Conservation (phyloP, 345 rosid genomes). For the Salix caprea region DNA sequence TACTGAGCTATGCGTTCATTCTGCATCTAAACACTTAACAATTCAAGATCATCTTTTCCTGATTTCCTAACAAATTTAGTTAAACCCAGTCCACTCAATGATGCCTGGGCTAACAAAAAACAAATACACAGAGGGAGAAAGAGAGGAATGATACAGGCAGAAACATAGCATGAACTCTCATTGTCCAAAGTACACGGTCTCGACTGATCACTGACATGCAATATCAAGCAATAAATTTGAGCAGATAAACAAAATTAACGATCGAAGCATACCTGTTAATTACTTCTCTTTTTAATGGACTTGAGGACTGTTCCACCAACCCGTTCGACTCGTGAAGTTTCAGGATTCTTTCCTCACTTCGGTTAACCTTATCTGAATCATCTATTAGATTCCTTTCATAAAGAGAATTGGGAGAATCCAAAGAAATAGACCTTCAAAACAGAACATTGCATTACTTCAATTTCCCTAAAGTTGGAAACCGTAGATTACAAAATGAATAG, state of each 20-base stretch:
- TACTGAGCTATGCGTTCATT: background rate
- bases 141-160: background rate
- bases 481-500: background rate
- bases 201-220: background rate
- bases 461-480: background rate
- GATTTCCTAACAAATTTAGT: background rate
- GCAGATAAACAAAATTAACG: background rate
- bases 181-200: background rate
- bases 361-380: conserved; percentile 19
- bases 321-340: conserved; percentile 31
- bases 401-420: conserved; percentile 24
- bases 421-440: conserved; percentile 24
- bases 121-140: background rate
- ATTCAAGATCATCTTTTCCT: background rate
- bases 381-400: conserved; percentile 23
- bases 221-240: background rate
- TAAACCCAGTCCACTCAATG: background rate
- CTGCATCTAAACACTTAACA: background rate
- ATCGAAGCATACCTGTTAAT: conserved; percentile 35
- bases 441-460: conserved; percentile 11
- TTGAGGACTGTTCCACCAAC: conserved; percentile 31
- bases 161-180: background rate
- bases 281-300: conserved; percentile 44
- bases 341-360: conserved; percentile 32
- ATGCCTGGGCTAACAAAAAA: background rate